Conservation (phyloP, 1,284 basidiomycete genomes). For the Leccinum ponderosum region DNA sequence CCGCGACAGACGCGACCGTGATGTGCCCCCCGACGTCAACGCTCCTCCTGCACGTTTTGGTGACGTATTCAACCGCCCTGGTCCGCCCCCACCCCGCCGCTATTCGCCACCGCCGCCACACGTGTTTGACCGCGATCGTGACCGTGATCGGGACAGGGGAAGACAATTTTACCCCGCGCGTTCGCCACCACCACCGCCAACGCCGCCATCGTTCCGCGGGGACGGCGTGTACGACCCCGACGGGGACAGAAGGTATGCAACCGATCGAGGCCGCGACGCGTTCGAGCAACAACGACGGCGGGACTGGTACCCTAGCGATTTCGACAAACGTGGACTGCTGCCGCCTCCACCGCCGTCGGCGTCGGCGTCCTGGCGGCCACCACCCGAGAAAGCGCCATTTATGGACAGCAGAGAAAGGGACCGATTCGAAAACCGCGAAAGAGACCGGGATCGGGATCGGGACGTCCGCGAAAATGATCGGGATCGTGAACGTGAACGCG, state of each 20-base stretch:
- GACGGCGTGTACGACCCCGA: conserved; percentile 24
- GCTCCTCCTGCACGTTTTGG: conserved; percentile 27
- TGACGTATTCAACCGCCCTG: conserved; percentile 26
- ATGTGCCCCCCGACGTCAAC: conserved; percentile 34
- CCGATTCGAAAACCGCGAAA: conserved; percentile 35
- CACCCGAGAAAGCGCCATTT: conserved; percentile 22
- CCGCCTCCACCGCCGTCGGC: conserved; percentile 1
- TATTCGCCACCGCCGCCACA: conserved; percentile 3
- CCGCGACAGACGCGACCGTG: conserved; percentile 37
- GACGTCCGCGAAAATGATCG: conserved; percentile 33
- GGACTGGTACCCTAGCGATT: conserved; percentile 37
- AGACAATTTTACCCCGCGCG: conserved; percentile 24
- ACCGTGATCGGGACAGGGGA: conserved; percentile 24
- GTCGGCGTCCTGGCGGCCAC: conserved; percentile 27
- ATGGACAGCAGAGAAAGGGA: conserved; percentile 34
- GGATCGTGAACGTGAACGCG: conserved; percentile 19
- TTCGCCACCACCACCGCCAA: conserved; percentile 26
- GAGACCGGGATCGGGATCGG: conserved; percentile 32
- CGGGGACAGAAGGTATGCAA: conserved; percentile 25
- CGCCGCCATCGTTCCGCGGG: conserved; percentile 12
- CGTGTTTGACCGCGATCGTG: conserved; percentile 16
- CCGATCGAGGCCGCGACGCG: conserved; percentile 29
- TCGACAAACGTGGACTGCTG: conserved; percentile 33
- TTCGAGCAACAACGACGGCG: conserved; percentile 35
- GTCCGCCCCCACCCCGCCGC: conserved; percentile 24